phyloP scores from a whole-genome alignment of 129 eudicot species.

The Heracleum sosnowskyi region DNA sequence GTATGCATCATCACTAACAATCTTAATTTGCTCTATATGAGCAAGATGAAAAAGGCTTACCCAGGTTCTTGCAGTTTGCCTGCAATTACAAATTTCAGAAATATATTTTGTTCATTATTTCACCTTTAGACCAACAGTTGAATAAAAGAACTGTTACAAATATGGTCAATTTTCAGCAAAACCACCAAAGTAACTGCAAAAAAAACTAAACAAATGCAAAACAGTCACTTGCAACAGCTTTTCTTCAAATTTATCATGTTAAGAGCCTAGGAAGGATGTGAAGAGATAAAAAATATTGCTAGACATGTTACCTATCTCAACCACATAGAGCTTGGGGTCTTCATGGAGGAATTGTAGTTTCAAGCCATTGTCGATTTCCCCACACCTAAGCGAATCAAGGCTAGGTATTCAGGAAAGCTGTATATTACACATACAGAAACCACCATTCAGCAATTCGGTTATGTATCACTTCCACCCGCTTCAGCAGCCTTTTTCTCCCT shows the following conservation, averaged over 20 bases:
- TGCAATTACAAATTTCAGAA: not conserved
- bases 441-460: not conserved
- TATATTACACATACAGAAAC: not conserved
- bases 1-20: no score
- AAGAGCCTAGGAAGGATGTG: not conserved
- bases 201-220: not conserved
- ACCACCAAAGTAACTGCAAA: not conserved
- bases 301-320: not conserved
- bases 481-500: conserved; percentile 86
- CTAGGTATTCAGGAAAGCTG: not conserved
- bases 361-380: not conserved
- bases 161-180: not conserved
- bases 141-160: not conserved
- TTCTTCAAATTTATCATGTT: not conserved
- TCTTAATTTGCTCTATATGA: not conserved
- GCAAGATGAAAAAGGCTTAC: not conserved
- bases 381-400: not conserved
- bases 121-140: not conserved
- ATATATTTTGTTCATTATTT: not conserved
- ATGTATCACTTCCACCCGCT: conserved; percentile 36
- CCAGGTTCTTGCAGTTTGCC: not conserved
- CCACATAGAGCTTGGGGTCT: not conserved
- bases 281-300: not conserved
- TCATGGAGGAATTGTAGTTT: not conserved
- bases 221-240: not conserved